Evolutionary conservation across 2,329 filamentous ascomycete genomes (phyloP), one percentile per base, ranked within the genome.

Genomic region (Colletotrichum abscissum): DNA sequence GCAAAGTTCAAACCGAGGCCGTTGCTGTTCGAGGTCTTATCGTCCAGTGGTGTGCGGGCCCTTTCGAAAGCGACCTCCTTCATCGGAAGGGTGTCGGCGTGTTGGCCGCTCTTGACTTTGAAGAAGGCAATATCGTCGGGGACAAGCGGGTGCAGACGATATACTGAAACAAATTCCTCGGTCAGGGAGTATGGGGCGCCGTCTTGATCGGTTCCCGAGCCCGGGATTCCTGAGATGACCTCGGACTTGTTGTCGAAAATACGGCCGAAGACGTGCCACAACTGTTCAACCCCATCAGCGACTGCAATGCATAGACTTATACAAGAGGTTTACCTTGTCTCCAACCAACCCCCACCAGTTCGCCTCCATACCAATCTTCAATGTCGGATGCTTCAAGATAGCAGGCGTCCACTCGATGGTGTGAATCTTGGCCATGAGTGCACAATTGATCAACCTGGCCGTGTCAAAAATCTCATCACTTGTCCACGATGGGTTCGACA

Each of bases 371-470:
- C 76, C 80, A n/a, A 86, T 78, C 65, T 86, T 70, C 1, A 86
- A 78, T 0, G 79, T 80, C 26, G 85, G 86, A 57, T 87, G 85
- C 0, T 81, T 80, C 2, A 87, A 80, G 38, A 87, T 86, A 3
- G 84, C 85, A 2, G 84, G 85, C 4, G 85, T 87, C 85, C 85
- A 87, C 76, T 87, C 85, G 4, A 86, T 81, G 0, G 85, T 87
- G 73, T 87, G 85, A 55, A 87, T 86, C 77, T 87, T 87, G 5
- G 85, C 85, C 84, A 86, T 86, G 9, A 87, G 77, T 0, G 84
- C 84, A 60, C 81, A 85, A 73, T 86, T 86, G 26, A 86, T 79
- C 1, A 86, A 79, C 1, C 84, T 78, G 2, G 84, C 85, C 30
- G 81, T 85, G 76, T 86, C 84, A 65, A 86, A 86, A 33, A 86